A percentile compares a stretch with the other conserved stretches of the same genome.
These are phyloP conservation scores for Knufia fluminis DNA, from an alignment of 2,329 filamentous ascomycete genomes.

Conservation along the genomic window DNA sequence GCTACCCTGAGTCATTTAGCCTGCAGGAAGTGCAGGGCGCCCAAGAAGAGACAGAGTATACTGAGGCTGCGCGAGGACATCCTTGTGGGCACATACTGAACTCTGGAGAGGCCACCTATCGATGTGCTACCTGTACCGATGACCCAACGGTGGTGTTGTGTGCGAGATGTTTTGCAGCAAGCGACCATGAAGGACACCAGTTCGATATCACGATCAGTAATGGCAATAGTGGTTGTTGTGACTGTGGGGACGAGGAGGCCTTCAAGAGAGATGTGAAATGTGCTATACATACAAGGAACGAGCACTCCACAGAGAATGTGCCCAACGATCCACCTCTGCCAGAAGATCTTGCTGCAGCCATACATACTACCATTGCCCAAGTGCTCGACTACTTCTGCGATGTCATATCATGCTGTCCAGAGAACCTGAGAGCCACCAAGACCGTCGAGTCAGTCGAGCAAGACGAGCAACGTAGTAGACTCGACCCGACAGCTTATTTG, in stretches of 20 bases:
- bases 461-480: constrained; percentile 71
- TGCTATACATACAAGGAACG: constrained; percentile 74
- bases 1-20: constrained; percentile 60
- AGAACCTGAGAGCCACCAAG: constrained; percentile 82
- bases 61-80: constrained; percentile 80
- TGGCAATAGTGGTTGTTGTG: constrained; percentile 91
- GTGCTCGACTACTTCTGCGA: constrained; percentile 93
- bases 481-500: constrained; percentile 66
- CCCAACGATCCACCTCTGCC: constrained; percentile 57
- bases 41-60: constrained; percentile 91
- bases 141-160: constrained; percentile 96
- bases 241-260: constrained; percentile 91
- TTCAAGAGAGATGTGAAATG: constrained; percentile 84
- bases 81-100: constrained; percentile 97
- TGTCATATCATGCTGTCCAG: constrained; percentile 93
- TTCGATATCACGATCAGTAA: constrained; percentile 80
- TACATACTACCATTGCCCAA: constrained; percentile 76
- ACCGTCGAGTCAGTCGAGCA: constrained; percentile 67
- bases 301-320: constrained; percentile 36
- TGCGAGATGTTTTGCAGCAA: constrained; percentile 87
- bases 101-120: constrained; percentile 83
- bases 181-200: constrained; percentile 87
- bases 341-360: constrained; percentile 63
- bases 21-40: constrained; percentile 81
- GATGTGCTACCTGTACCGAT: constrained; percentile 84